A percentile compares a stretch with the other conserved stretches of the same genome.
phyloP scores from a whole-genome alignment of 2,329 filamentous ascomycete species.

The Bipolaris zeicola region DNA sequence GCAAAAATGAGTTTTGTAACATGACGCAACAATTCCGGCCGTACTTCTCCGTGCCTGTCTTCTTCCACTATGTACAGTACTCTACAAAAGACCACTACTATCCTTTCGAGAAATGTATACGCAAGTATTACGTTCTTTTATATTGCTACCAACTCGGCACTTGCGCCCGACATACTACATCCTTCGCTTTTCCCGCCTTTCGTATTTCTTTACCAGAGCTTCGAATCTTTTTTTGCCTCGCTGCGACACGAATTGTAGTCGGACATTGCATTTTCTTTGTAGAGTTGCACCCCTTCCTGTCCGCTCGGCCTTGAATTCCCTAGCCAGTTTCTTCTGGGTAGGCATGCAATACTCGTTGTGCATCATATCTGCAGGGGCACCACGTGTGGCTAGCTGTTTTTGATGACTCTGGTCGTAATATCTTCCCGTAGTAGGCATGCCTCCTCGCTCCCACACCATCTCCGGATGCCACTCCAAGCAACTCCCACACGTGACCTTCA shows the following conservation, averaged over 20 bases:
- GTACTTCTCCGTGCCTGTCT: neutral
- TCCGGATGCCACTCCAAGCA: constrained; percentile 23
- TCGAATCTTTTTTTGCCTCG: constrained; percentile 7
- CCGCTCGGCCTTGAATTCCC: neutral
- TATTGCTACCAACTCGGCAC: neutral
- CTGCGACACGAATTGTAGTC: constrained; percentile 2
- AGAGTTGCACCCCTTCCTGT: neutral
- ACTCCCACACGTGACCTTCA: constrained; percentile 17
- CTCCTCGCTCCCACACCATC: neutral
- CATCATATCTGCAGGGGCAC: neutral
- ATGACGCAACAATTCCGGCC: neutral
- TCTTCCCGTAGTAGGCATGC: neutral
- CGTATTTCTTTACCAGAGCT: neutral
- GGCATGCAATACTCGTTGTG: neutral
- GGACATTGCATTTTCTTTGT: neutral
- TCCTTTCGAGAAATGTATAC: neutral
- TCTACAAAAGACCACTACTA: neutral
- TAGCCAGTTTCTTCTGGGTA: neutral
- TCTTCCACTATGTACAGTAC: no score
- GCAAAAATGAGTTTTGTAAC: neutral
- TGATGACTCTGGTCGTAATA: neutral
- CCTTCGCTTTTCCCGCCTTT: constrained; percentile 5
- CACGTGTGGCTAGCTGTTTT: neutral
- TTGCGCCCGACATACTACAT: neutral
- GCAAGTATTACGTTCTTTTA: neutral